Percentiles rank a stretch among this genome's conserved stretches.
Conservation (phyloP, 202 grass and related monocot species). For the Tripidium arundinaceum region DNA sequence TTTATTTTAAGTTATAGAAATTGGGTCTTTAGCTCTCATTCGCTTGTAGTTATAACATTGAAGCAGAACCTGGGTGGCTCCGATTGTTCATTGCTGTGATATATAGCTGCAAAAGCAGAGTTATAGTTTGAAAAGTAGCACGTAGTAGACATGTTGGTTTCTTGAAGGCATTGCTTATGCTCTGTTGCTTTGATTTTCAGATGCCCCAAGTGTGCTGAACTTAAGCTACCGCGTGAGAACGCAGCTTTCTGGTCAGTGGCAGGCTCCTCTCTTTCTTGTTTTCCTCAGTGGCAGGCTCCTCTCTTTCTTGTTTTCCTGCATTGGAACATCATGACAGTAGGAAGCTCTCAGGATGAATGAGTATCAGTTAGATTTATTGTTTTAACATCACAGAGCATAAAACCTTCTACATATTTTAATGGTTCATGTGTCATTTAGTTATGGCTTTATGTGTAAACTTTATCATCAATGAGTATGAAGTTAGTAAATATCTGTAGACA, state of each 20-base stretch:
- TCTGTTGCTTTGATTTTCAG: constrained; percentile 47
- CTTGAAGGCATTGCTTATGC: neutral
- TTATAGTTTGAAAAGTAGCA: neutral
- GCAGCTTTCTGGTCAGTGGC: constrained; percentile 85
- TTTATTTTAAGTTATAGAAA: neutral
- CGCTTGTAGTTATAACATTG: neutral
- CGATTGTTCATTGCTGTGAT: neutral
- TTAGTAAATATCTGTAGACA: too few species aligned
- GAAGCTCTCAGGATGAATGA: neutral
- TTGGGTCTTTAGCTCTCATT: neutral
- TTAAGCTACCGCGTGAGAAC: constrained; percentile 78
- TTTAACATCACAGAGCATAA: too few species aligned
- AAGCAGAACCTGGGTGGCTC: neutral
- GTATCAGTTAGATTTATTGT: neutral
- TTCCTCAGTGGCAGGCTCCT: neutral
- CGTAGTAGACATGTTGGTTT: neutral
- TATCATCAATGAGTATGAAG: too few species aligned
- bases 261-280: neutral
- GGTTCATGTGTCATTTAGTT: too few species aligned
- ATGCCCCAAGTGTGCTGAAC: constrained; percentile 80
- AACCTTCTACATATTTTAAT: too few species aligned
- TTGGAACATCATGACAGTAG: neutral
- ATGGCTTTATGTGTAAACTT: too few species aligned
- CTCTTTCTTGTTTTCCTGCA: too few species aligned
- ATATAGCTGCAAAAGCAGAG: neutral